phyloP scores from a whole-genome alignment of 1,139 yeast species.

The Blastobotrys petasosporus region DNA sequence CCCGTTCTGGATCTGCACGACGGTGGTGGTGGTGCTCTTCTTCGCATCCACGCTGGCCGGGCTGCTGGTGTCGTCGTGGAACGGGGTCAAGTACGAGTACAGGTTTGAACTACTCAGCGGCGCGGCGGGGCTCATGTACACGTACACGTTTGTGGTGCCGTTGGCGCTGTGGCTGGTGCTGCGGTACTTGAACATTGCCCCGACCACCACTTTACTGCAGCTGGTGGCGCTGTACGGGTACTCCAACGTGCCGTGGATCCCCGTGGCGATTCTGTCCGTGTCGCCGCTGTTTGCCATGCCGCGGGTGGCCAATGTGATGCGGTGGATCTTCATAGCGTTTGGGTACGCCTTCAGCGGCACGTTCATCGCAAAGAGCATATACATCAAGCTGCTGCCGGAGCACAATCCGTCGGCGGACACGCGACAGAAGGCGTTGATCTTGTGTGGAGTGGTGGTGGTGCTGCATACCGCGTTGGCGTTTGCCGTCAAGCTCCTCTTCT shows the following conservation, averaged over 20 bases:
- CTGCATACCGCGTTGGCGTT: slow-evolving; percentile 36
- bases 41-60: slow-evolving; percentile 65
- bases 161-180: slow-evolving; percentile 45
- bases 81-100: slow-evolving; percentile 46
- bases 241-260: slow-evolving; percentile 72
- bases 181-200: slow-evolving; percentile 36
- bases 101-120: slow-evolving; percentile 57
- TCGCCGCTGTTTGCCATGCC: slow-evolving; percentile 37
- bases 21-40: slow-evolving; percentile 65
- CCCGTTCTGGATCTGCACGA: slow-evolving; percentile 78
- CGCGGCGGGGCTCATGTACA: slow-evolving; percentile 63
- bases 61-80: slow-evolving; percentile 39
- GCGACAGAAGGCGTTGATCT: slow-evolving; percentile 28
- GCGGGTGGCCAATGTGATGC: slow-evolving; percentile 32
- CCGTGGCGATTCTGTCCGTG: slow-evolving; percentile 56
- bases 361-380: slow-evolving; percentile 35
- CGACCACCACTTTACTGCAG: slow-evolving; percentile 36
- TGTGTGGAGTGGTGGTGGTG: slow-evolving; percentile 31
- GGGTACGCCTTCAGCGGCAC: slow-evolving; percentile 36
- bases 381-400: slow-evolving; percentile 20
- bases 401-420: slow-evolving; percentile 22
- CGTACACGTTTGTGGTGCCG: slow-evolving; percentile 66
- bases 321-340: slow-evolving; percentile 34
- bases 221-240: slow-evolving; percentile 67
- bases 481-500: slow-evolving; percentile 35